Conservation (phyloP, 2,329 filamentous ascomycete genomes). For the Colletotrichum neosansevieriae region DNA sequence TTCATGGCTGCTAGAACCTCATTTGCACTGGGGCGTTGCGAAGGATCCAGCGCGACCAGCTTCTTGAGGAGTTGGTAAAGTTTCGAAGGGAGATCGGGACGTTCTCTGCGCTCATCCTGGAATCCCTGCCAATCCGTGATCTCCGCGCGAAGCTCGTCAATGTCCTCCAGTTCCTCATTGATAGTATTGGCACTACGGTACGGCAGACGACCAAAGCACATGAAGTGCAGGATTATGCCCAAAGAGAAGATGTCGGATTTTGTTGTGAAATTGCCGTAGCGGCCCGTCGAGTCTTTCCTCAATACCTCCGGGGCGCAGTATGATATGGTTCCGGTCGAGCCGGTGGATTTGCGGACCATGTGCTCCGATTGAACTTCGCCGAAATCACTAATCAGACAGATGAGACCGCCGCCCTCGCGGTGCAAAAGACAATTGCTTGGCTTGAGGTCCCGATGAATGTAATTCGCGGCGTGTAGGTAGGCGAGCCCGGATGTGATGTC, state of each 20-base stretch:
- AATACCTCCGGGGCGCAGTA: conserved; percentile 98
- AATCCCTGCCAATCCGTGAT: conserved; percentile 92
- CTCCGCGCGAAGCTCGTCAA: conserved; percentile 86
- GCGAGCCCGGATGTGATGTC: conserved; percentile 94
- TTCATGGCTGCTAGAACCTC: conserved; percentile 87
- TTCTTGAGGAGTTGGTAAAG: conserved; percentile 87
- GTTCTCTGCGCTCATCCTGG: conserved; percentile 77
- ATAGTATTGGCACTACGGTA: conserved; percentile 86
- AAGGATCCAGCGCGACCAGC: conserved; percentile 81
- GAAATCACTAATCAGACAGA: conserved; percentile 95
- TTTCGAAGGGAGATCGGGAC: conserved; percentile 86
- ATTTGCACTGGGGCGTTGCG: conserved; percentile 82
- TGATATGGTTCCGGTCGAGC: conserved; percentile 94
- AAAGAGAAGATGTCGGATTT: conserved; percentile 99
- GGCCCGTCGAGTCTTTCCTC: conserved; percentile 74
- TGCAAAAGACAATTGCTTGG: conserved; percentile 95
- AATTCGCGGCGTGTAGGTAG: conserved; percentile 90
- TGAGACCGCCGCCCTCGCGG: conserved; percentile 75
- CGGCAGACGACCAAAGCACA: conserved; percentile 92
- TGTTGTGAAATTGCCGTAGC: conserved; percentile 92
- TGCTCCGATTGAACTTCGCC: conserved; percentile 94
- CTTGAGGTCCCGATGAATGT: conserved; percentile 96
- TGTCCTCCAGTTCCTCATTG: conserved; percentile 91
- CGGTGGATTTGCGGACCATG: conserved; percentile 85
- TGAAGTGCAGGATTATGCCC: conserved; percentile 98